Evolutionary conservation across 2,329 filamentous ascomycete genomes (phyloP), one percentile per base, ranked within the genome.

Genomic region (Colletotrichum spinosum): DNA sequence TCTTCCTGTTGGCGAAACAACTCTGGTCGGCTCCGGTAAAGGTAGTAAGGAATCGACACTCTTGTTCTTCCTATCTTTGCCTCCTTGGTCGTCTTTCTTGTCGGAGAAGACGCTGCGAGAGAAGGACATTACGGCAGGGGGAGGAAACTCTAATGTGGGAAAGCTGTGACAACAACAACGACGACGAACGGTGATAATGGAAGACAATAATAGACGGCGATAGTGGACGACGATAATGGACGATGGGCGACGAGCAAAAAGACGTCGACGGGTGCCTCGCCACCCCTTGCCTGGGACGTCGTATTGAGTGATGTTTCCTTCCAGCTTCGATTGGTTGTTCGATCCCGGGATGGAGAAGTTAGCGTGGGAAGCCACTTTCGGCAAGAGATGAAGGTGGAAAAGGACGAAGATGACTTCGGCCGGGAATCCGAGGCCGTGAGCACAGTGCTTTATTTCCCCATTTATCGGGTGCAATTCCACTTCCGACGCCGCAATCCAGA

Each of bases 291-390:
- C 25, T 58, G 10, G 38, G 34, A 34, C 37, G 55, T 34, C 15
- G 38, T 57, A 37, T 34, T 46, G 10, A 33, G 45, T 44, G 9
- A 35, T 38, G 38, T 34, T 41, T 42, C 44, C 46, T 51, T 33
- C 33, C 48, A 25, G 15, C 25, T 46, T 38, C 45, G 46, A 51
- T 58, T 58, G 55, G 46, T 17, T 11, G 45, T 48, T 42, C 33
- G 37, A 58, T 37, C 41, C 33, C 12, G 33, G 55, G 46, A 58
- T 37, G 55, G 34, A 6, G n/a, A n/a, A 58, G 25, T 48, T 58
- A 58, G 55, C 55, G 55, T 50, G 55, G 55, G 25, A 51, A 58
- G 44, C 55, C 37, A 51, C 55, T 57, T 34, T 51, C 38, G 55
- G 46, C 46, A 58, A 58, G 55, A 51, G 55, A 57, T 17, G 15